phyloP scores from a whole-genome alignment of 139 green algal species.

The Tetradesmus lagerheimii region DNA sequence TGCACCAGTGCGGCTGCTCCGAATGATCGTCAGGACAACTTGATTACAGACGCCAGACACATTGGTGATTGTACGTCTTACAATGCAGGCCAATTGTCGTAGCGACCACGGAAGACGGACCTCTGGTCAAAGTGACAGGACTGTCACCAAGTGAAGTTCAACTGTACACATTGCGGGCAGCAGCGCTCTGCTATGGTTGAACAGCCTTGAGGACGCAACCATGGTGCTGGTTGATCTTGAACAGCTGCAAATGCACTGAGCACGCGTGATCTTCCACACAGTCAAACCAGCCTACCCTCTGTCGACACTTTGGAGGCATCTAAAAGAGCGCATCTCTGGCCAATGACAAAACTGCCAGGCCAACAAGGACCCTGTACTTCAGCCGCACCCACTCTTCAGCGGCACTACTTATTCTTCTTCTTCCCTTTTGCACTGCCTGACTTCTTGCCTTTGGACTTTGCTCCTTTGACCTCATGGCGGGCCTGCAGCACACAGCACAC shows the following conservation, averaged over 20 bases:
- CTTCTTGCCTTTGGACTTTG: slow-evolving; percentile 26
- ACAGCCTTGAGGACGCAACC: too few relatives aligned
- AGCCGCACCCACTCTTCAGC: too few relatives aligned
- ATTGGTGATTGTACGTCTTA: not conserved
- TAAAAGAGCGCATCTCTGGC: too few relatives aligned
- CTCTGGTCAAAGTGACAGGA: slow-evolving; percentile 29
- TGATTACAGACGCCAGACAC: not conserved
- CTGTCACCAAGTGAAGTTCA: not conserved
- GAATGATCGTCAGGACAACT: not conserved
- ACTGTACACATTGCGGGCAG: too few relatives aligned
- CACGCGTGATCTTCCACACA: too few relatives aligned
- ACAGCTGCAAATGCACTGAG: too few relatives aligned
- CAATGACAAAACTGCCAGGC: too few relatives aligned
- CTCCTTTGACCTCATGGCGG: slow-evolving; percentile 4
- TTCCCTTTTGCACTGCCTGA: slow-evolving; percentile 32
- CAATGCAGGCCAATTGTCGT: not conserved
- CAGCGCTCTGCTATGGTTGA: too few relatives aligned
- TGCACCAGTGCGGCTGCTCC: not conserved
- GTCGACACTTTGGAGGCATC: too few relatives aligned
- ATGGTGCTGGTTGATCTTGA: too few relatives aligned
- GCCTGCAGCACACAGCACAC: not conserved
- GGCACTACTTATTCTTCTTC: slow-evolving; percentile 27
- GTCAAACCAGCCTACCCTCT: too few relatives aligned
- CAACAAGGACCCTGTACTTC: too few relatives aligned
- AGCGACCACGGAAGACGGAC: not conserved